Evolutionary conservation across 768 basidiomycete species (phyloP), one percentile per base, ranked within the genome.

Genomic region (Podaxis pistillaris): DNA sequence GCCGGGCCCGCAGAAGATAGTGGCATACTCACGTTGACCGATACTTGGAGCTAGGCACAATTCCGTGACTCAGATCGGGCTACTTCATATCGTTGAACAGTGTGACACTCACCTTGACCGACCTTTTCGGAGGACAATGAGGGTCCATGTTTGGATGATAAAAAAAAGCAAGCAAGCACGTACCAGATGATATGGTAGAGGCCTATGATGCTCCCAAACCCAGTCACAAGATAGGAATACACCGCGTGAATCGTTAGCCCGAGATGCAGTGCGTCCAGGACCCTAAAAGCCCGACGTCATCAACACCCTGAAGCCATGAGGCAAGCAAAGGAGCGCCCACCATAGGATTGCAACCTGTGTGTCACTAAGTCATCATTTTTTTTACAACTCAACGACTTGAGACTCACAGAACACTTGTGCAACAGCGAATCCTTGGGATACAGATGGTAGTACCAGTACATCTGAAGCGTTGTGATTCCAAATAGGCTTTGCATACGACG

Each of bases 381-480:
- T 0, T 56, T 12, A 17, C 19, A 9, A 56, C 61, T 9, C 33
- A 33, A 33, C 33, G 33, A 33, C 33, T 33, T 33, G 1, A 33
- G 8, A 33, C 33, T 62, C 47, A 80, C 79, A n/a, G 77, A 68
- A 56, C 54, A 67, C 64, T 75, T 78, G 66, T 81, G 75, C 24
- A 78, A 61, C 7, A 59, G 53, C 2, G 74, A 71, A 65, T 81
- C 80, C 15, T 70, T 69, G 17, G 69, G 68, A 66, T 72, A 81
- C 13, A 73, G 67, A 52, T 78, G 76, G 58, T 76, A 81, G 65
- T 79, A 81, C 69, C 71, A 72, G 62, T 76, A 78, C 12, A 72
- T 65, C 57, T 80, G 79, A 4, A 78, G 68, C 7, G 73, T 73
- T 1, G 74, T 79, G 56, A 78, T 70, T 19, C 80, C 80, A 44